A percentile compares a stretch with the other conserved stretches of the same genome.
These are phyloP conservation scores for Chrysoporthe austroafricana DNA, from an alignment of 2,329 filamentous ascomycete genomes.

Conservation along the genomic window DNA sequence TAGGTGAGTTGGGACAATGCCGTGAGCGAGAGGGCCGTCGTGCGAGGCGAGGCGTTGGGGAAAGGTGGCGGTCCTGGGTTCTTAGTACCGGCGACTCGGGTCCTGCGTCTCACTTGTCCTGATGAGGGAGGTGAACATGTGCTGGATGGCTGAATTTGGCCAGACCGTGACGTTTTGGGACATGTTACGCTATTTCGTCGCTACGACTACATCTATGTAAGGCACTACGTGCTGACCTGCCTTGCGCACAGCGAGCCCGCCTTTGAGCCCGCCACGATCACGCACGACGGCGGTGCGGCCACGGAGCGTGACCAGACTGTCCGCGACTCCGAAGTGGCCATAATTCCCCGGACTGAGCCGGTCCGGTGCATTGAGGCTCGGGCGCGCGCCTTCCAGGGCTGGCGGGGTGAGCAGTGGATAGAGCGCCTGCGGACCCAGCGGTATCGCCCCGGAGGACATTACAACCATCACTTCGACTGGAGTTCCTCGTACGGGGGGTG, in stretches of 20 bases:
- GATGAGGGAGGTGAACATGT: slow-evolving; percentile 1
- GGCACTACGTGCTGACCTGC: neutral
- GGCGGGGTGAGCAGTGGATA: slow-evolving; percentile 56
- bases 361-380: slow-evolving; percentile 54
- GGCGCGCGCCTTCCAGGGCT: slow-evolving; percentile 54
- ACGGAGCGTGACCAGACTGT: slow-evolving; percentile 47
- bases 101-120: slow-evolving; percentile 8
- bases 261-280: slow-evolving; percentile 56
- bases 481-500: slow-evolving; percentile 47
- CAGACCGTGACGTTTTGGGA: slow-evolving; percentile 2
- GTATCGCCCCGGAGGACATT: slow-evolving; percentile 53
- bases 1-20: slow-evolving; percentile 44
- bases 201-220: neutral
- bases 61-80: neutral
- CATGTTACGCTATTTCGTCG: neutral
- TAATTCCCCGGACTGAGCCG: slow-evolving; percentile 50
- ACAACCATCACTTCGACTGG: slow-evolving; percentile 60
- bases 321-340: slow-evolving; percentile 56
- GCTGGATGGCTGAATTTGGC: neutral
- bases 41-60: neutral
- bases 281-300: slow-evolving; percentile 48
- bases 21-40: neutral
- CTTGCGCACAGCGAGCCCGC: slow-evolving; percentile 45
- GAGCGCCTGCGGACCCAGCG: slow-evolving; percentile 57
- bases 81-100: neutral